Conservation (phyloP, 768 basidiomycete genomes). For the Kwoniella shandongensis region DNA sequence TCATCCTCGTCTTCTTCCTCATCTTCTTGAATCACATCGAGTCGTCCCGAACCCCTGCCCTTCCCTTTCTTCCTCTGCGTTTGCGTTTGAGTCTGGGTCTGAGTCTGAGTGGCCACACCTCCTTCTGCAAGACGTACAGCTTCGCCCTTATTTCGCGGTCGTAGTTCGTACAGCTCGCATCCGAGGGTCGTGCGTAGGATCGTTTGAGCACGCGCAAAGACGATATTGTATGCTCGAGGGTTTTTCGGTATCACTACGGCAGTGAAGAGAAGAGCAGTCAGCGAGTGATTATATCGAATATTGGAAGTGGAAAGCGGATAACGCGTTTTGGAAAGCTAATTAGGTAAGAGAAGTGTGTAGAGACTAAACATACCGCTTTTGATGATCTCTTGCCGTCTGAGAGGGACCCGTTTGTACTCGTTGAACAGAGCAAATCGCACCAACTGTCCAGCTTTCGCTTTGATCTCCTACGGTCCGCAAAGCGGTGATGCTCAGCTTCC, state of each 20-base stretch:
- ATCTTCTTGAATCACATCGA: conserved; percentile 59
- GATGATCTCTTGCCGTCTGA: conserved; percentile 79
- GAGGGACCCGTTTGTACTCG: conserved; percentile 66
- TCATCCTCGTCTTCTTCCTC: conserved; percentile 57
- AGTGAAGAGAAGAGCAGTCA: neutral
- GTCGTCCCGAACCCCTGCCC: conserved; percentile 21
- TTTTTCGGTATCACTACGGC: conserved; percentile 58
- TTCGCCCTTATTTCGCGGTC: conserved; percentile 39
- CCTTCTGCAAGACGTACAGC: conserved; percentile 5
- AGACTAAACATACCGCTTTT: conserved; percentile 65
- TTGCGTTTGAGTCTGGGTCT: conserved; percentile 18
- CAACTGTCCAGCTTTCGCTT: conserved; percentile 68
- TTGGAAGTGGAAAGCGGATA: neutral
- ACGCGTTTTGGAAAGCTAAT: neutral
- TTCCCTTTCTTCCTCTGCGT: conserved; percentile 30
- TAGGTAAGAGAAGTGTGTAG: neutral
- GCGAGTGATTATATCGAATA: neutral
- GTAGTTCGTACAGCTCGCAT: conserved; percentile 80
- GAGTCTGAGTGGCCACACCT: conserved; percentile 6
- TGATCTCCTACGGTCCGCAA: conserved; percentile 59
- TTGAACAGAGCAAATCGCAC: conserved; percentile 78
- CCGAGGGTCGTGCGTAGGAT: conserved; percentile 69
- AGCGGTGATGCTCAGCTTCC: neutral
- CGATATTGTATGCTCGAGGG: conserved; percentile 64
- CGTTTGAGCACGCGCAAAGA: conserved; percentile 66